Base-by-base conservation (phyloP, 331 rosid species). In the Quercus phellos region DNA sequence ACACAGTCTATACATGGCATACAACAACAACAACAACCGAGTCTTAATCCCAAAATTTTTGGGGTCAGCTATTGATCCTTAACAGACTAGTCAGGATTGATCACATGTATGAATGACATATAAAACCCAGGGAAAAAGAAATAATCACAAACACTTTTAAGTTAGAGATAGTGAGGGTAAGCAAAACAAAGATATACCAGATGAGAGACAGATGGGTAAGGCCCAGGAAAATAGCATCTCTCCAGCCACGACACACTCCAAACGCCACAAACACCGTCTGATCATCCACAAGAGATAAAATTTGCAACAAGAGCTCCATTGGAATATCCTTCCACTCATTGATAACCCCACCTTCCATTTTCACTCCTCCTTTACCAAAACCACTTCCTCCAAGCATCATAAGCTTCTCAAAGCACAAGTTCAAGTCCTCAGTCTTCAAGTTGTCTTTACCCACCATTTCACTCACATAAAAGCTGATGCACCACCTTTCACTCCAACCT, bases 171-270 rank as follows among this genome's bases (percentile, higher is more conserved):
- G 56, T 4, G 6, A 27, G 4, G 13, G 29, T 51, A 5, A 38
- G 24, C 75, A 22, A 63, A 43, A 35, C 64, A n/a, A 24, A 51
- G 8, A 70, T 3, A 56, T 88, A 95, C 99, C 99, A 90, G 59
- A 94, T 85, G 73, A 95, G 93, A 53, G 98, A 95, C 67, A 95
- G 93, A 69, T 88, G 96, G 51, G 88, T 79, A 46, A 87, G 89
- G 76, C 93, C 96, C 68, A 87, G 86, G 88, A 79, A 90, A 74
- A 91, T 79, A 68, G 96, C 91, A 79, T 91, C 98, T 85, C 99
- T 93, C 99, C 99, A 95, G 2, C 96, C 98, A 80, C 97, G 91
- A 74, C 99, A 95, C 64, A 95, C 94, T 3, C 92, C 96, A 34
- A 93, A 90, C 26, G 92, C 98, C 59, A 27, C 54, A 82, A 95